phyloP scores from a whole-genome alignment of 2,329 filamentous ascomycete genomes.

The Hypoxylon sp. region DNA sequence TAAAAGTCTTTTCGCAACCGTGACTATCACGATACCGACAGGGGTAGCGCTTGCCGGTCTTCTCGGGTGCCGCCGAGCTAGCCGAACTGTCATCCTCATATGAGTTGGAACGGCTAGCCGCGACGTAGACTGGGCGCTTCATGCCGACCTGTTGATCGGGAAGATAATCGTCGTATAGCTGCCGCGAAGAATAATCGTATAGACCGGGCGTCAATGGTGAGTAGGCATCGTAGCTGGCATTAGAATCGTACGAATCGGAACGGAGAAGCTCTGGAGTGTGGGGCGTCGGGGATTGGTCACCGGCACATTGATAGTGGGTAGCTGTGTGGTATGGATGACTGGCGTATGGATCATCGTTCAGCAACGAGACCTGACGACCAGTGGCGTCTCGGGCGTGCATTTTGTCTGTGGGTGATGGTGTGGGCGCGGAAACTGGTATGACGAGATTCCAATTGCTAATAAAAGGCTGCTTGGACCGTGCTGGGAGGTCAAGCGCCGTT shows the following conservation, averaged over 20 bases:
- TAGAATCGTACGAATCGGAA: constrained; percentile 74
- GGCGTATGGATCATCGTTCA: constrained; percentile 67
- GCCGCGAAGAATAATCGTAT: constrained; percentile 59
- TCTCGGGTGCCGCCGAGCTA: constrained; percentile 60
- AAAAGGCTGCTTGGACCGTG: constrained; percentile 22
- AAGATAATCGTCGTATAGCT: constrained; percentile 57
- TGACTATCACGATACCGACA: constrained; percentile 80
- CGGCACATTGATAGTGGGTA: constrained; percentile 56
- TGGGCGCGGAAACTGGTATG: constrained; percentile 23
- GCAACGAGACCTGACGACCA: constrained; percentile 71
- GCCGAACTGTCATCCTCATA: constrained; percentile 67
- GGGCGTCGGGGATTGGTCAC: constrained; percentile 63
- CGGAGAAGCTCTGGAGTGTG: constrained; percentile 71
- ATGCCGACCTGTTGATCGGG: constrained; percentile 52
- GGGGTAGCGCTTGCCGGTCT: constrained; percentile 76
- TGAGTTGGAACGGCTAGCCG: constrained; percentile 63
- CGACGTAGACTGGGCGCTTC: constrained; percentile 61
- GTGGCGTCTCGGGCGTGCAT: constrained; percentile 71
- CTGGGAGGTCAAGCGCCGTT: constrained; percentile 26
- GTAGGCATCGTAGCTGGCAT: constrained; percentile 67
- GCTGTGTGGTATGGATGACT: constrained; percentile 55
- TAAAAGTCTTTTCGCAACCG: constrained; percentile 84
- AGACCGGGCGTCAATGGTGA: constrained; percentile 70
- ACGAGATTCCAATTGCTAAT: constrained; percentile 31
- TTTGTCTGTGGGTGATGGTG: constrained; percentile 47